These are phyloP conservation scores for Talaromyces sp. DNA, from an alignment of 2,329 filamentous ascomycete genomes.

Conservation along the genomic window DNA sequence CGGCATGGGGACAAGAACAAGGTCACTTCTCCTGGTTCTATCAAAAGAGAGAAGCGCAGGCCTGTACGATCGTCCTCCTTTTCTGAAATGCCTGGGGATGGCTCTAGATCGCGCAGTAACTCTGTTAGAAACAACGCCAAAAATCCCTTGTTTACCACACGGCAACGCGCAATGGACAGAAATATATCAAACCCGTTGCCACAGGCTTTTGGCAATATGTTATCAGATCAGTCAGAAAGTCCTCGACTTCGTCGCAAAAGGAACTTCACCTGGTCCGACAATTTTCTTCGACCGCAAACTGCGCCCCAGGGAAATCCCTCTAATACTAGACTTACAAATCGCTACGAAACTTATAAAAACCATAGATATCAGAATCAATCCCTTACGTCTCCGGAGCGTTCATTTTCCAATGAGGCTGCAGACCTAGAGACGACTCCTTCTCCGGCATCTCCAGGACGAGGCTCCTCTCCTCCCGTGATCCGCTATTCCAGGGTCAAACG, in stretches of 20 bases:
- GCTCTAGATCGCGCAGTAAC: conserved; percentile 32
- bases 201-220: conserved; percentile 13
- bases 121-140: conserved; percentile 30
- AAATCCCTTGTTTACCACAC: conserved; percentile 13
- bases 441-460: conserved; percentile 6
- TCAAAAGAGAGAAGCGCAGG: conserved; percentile 20
- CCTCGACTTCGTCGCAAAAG: conserved; percentile 24
- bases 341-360: neutral
- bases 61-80: conserved; percentile 45
- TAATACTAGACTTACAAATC: neutral
- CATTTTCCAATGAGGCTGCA: neutral
- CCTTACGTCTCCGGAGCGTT: neutral
- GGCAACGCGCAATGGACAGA: conserved; percentile 9
- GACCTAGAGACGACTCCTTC: conserved; percentile 2
- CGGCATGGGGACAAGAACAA: conserved; percentile 1
- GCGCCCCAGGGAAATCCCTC: conserved; percentile 21
- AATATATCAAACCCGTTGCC: conserved; percentile 22
- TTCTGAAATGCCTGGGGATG: conserved; percentile 35
- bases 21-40: neutral
- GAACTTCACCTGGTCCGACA: conserved; percentile 36
- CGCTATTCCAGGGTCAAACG: conserved; percentile 41
- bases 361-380: neutral
- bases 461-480: conserved; percentile 17
- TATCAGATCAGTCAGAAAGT: conserved; percentile 21
- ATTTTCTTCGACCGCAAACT: conserved; percentile 30